phyloP scores from a whole-genome alignment of 495 filamentous ascomycete species.

The Wilcoxina mikolae region DNA sequence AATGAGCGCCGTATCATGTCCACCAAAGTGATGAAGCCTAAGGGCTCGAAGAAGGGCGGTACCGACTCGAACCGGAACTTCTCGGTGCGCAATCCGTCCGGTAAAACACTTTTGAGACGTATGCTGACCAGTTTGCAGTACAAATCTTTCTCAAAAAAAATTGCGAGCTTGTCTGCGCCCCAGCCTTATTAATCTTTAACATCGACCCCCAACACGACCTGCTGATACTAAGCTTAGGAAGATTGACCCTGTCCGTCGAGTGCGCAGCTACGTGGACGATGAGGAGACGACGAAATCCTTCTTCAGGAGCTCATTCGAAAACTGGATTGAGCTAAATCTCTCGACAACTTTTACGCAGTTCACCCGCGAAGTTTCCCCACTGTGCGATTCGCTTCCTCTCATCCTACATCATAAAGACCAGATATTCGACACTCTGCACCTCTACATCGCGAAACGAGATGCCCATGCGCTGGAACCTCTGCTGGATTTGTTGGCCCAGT shows the following conservation, averaged over 20 bases:
- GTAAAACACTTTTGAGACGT: neutral
- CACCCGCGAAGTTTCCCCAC: constrained; percentile 50
- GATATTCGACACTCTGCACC: constrained; percentile 63
- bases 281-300: constrained; percentile 59
- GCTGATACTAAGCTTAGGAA: constrained; percentile 22
- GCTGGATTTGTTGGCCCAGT: constrained; percentile 66
- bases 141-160: constrained; percentile 83
- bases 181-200: neutral
- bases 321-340: constrained; percentile 82
- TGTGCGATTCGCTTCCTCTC: constrained; percentile 80
- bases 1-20: constrained; percentile 3
- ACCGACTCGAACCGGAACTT: constrained; percentile 67
- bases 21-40: constrained; percentile 8
- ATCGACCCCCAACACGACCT: neutral
- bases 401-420: constrained; percentile 73
- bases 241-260: constrained; percentile 79
- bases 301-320: constrained; percentile 63
- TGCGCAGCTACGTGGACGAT: constrained; percentile 67
- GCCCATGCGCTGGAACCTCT: constrained; percentile 67
- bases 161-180: constrained; percentile 54
- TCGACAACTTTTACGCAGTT: constrained; percentile 66
- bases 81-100: constrained; percentile 15
- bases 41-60: constrained; percentile 38
- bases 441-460: constrained; percentile 64
- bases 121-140: constrained; percentile 36